phyloP scores from a whole-genome alignment of 768 basidiomycete genomes.

The Boletus sensibilis region DNA sequence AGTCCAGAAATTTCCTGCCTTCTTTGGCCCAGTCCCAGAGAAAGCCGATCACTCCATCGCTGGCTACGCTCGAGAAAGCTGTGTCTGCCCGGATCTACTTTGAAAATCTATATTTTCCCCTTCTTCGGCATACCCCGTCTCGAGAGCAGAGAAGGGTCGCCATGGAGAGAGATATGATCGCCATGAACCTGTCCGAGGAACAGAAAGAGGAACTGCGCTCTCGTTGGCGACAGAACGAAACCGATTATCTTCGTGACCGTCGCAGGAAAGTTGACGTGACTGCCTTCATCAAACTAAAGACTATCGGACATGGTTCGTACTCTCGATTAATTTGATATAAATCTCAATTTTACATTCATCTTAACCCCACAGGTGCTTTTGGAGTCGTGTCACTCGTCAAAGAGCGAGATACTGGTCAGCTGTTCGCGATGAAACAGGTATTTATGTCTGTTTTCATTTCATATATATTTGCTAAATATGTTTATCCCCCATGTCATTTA shows the following conservation, averaged over 20 bases:
- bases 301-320: constrained; percentile 83
- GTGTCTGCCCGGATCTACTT: constrained; percentile 93
- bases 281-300: constrained; percentile 87
- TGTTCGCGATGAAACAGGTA: constrained; percentile 98
- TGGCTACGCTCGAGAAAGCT: constrained; percentile 90
- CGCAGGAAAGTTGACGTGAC: constrained; percentile 80
- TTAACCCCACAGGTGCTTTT: constrained; percentile 71
- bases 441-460: constrained; percentile 28
- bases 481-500: constrained; percentile 27
- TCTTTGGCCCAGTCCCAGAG: constrained; percentile 39
- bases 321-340: constrained; percentile 28
- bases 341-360: constrained; percentile 24
- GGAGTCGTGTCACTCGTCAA: constrained; percentile 92
- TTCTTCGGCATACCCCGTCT: constrained; percentile 81
- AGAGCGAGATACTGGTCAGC: constrained; percentile 72
- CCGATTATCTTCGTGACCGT: constrained; percentile 81
- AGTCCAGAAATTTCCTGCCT: constrained; percentile 28
- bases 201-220: constrained; percentile 72
- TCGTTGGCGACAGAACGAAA: constrained; percentile 86
- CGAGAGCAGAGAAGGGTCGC: constrained; percentile 82
- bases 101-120: constrained; percentile 84
- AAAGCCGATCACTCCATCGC: constrained; percentile 75
- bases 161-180: constrained; percentile 84
- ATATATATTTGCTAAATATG: constrained; percentile 26
- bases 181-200: constrained; percentile 64